Evolutionary conservation across 116 monocot species (phyloP).

Genomic region (Dioscorea cayenensis): DNA sequence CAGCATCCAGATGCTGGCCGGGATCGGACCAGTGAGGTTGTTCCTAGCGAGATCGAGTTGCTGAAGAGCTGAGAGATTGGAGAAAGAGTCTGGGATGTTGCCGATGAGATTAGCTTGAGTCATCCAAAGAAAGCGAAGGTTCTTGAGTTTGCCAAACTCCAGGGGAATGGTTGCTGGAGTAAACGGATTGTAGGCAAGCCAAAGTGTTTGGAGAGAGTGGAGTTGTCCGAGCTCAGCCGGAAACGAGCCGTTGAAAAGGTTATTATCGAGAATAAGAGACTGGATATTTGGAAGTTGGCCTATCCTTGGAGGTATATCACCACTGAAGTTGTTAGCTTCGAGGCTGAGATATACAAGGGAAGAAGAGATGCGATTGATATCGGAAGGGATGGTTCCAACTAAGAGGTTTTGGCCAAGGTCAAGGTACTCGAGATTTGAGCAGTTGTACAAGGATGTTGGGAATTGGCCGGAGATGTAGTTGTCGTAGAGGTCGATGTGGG

Average conservation of each 20-base stretch:
- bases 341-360: constrained; percentile 14
- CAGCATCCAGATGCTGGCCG: not conserved
- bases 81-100: not conserved
- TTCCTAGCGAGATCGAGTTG: not conserved
- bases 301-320: constrained; percentile 19
- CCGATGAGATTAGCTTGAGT: not conserved
- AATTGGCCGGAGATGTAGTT: constrained; percentile 25
- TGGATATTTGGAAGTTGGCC: constrained; percentile 7
- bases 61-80: not conserved
- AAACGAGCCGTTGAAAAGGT: constrained; percentile 23
- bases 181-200: constrained; percentile 27
- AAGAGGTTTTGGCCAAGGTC: constrained; percentile 23
- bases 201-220: constrained; percentile 12
- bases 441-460: constrained; percentile 24
- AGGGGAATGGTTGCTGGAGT: constrained; percentile 15
- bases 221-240: constrained; percentile 1
- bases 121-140: constrained; percentile 10
- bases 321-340: constrained; percentile 26
- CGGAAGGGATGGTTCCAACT: constrained; percentile 13
- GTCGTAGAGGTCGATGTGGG: constrained; percentile 20
- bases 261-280: constrained; percentile 15
- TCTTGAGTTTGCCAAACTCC: constrained; percentile 27
- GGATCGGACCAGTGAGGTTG: not conserved
- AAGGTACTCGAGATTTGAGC: constrained; percentile 15
- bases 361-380: constrained; percentile 12